Evolutionary conservation across 805 yeast genomes (phyloP).

Genomic region (Isabelozyma pseudorhagii): DNA sequence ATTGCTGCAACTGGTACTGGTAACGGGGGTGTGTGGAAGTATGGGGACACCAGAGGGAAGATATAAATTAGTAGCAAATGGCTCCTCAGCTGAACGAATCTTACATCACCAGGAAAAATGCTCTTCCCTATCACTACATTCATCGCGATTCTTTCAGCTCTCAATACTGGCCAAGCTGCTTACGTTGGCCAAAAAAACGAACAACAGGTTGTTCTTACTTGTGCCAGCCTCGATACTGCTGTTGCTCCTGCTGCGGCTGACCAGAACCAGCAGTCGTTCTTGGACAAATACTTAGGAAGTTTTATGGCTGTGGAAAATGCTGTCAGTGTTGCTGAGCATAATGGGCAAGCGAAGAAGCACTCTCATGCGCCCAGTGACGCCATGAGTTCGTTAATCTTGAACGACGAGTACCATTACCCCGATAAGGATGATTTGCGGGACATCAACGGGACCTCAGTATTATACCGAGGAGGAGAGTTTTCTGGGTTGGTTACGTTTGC

Average conservation of each 20-base stretch:
- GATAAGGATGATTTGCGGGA: constrained; percentile 36
- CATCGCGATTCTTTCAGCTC: constrained; percentile 2
- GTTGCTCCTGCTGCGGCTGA: background rate
- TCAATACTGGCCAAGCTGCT: constrained; percentile 5
- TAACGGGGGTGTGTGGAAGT: background rate
- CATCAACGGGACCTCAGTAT: constrained; percentile 33
- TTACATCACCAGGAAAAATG: background rate
- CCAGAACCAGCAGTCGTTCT: constrained; percentile 18
- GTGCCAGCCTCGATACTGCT: constrained; percentile 7
- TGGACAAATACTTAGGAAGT: constrained; percentile 31
- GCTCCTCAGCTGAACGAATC: too few relatives aligned
- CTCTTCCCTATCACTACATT: constrained; percentile 1
- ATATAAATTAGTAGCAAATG: too few relatives aligned
- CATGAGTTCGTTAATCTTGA: constrained; percentile 23
- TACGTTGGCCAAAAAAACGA: constrained; percentile 3
- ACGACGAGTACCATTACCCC: constrained; percentile 30
- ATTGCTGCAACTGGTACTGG: background rate
- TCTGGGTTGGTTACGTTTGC: constrained; percentile 30
- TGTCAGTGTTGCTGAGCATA: constrained; percentile 13
- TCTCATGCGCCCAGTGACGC: constrained; percentile 24
- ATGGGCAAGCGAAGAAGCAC: constrained; percentile 17
- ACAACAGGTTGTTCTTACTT: constrained; percentile 16
- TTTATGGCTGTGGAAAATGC: constrained; percentile 25
- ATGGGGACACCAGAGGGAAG: too few relatives aligned
- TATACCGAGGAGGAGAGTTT: constrained; percentile 38